Evolutionary conservation across 2,329 filamentous ascomycete genomes (phyloP).

Genomic region (Xylaria sp.): DNA sequence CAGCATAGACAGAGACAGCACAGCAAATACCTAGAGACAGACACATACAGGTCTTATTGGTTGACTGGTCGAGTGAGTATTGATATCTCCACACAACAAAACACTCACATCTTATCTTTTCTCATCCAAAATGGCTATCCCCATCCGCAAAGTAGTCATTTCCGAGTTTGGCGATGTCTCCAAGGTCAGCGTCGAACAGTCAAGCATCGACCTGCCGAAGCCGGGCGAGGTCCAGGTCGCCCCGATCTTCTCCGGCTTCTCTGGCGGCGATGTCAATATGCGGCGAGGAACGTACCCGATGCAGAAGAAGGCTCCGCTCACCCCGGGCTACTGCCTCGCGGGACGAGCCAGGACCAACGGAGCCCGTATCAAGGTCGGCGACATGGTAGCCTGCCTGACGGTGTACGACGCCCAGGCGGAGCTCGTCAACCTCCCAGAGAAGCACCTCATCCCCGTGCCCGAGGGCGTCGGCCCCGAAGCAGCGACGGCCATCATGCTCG

Average conservation of each 20-base stretch:
- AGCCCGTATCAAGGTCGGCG: slow-evolving; percentile 48
- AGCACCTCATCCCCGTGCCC: slow-evolving; percentile 58
- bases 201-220: slow-evolving; percentile 26
- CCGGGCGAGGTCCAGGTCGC: slow-evolving; percentile 33
- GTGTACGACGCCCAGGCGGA: slow-evolving; percentile 58
- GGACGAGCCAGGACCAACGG: slow-evolving; percentile 57
- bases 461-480: slow-evolving; percentile 54
- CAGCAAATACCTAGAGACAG: not conserved
- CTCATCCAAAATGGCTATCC: slow-evolving; percentile 25
- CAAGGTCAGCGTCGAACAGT: slow-evolving; percentile 27
- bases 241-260: slow-evolving; percentile 18
- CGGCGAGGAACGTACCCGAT: slow-evolving; percentile 59
- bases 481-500: slow-evolving; percentile 55
- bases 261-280: slow-evolving; percentile 62
- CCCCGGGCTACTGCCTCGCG: slow-evolving; percentile 61
- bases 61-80: not conserved
- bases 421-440: slow-evolving; percentile 59
- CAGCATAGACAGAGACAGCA: not conserved
- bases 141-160: slow-evolving; percentile 36
- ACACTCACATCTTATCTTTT: not conserved
- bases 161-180: slow-evolving; percentile 36
- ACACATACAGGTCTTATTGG: not conserved
- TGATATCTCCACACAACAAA: not conserved
- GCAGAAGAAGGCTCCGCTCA: slow-evolving; percentile 59
- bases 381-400: slow-evolving; percentile 52